Conservation (phyloP, 2,329 filamentous ascomycete species). For the Phialophora chinensis region DNA sequence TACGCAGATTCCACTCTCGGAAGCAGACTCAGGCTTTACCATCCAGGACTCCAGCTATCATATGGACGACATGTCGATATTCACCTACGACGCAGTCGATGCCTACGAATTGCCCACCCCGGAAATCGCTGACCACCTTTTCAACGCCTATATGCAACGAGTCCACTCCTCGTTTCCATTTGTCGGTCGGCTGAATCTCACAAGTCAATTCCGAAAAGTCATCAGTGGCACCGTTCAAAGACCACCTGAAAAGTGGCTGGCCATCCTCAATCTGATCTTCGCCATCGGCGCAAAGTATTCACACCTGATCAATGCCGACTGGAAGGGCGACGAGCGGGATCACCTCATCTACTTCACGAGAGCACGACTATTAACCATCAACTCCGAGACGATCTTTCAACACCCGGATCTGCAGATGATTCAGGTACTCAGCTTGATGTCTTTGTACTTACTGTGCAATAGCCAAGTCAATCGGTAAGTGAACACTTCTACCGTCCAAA, state of each 20-base stretch:
- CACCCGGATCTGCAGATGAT: constrained; percentile 55
- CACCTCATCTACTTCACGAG: constrained; percentile 53
- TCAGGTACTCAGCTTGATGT: constrained; percentile 51
- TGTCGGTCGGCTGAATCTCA: constrained; percentile 50
- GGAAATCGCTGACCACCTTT: constrained; percentile 49
- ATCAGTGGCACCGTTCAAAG: constrained; percentile 37
- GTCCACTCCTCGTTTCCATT: constrained; percentile 54
- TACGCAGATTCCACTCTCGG: constrained; percentile 40
- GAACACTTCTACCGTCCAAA: constrained; percentile 15
- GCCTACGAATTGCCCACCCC: constrained; percentile 50
- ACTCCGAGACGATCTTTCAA: constrained; percentile 50
- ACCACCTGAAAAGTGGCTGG: constrained; percentile 51
- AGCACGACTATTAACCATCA: constrained; percentile 52
- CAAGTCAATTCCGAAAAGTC: constrained; percentile 49
- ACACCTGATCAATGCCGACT: constrained; percentile 50
- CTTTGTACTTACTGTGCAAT: constrained; percentile 52
- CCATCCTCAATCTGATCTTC: constrained; percentile 55
- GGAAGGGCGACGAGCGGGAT: constrained; percentile 50
- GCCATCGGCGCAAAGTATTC: constrained; percentile 53
- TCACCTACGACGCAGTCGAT: constrained; percentile 49
- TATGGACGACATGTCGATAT: constrained; percentile 53
- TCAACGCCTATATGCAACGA: constrained; percentile 51
- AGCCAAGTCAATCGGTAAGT: constrained; percentile 54
- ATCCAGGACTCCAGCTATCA: constrained; percentile 47
- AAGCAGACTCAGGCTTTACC: constrained; percentile 41